Base-by-base conservation (phyloP, 352 stramenopile species). In the Elongisporangium anandrum region DNA sequence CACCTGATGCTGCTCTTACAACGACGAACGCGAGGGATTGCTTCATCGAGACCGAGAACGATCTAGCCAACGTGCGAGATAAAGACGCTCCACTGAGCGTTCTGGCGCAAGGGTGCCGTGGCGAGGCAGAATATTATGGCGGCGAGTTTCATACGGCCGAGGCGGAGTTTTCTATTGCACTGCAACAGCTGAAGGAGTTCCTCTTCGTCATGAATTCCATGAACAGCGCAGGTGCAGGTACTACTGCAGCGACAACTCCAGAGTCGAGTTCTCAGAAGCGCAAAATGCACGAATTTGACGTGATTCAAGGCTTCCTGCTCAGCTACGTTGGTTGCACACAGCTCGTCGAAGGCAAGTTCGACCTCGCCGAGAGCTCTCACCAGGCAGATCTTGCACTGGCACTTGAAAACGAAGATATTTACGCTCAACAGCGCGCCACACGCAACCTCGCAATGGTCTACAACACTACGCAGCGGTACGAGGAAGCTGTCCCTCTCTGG, bases 401-500 rank as follows among this genome's bases (percentile, higher is more conserved):
- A 12, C 64, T 86, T 17, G 63, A 78, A 17, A 72, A 65, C 20
- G 79, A 86, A 59, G 79, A 88, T 56, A 66, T 86, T 41, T 58
- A 75, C 34, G 72, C 75, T 0, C 79, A 88, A 39, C 69, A 81
- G 13, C 76, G 79, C 2, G 73, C 75, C 2, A 57, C 80, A 26
- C 69, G 74, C 0, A 88, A 88, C 51, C 73, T 88, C 22, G 79
- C 79, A 1, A 61, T 81, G 21, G 56, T 81, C 23, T 81, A 75
- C 56, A 76, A 65, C 50, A 23, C 58, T 4, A 79, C 70, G 10
- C 72, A 82, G 23, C 72, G 74, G 2, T 83, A 79, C 49, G 38
- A 59, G n/a, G 72, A 86, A 26, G 69, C 75, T 4, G 69, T 84
- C 38, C 66, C 73, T 19, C 64, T 86, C 15, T 88, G 79, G 79